Evolutionary conservation across 23 red algal genomes (phyloP).

Genomic region (Cyanidiococcus yangmingshanensis): DNA sequence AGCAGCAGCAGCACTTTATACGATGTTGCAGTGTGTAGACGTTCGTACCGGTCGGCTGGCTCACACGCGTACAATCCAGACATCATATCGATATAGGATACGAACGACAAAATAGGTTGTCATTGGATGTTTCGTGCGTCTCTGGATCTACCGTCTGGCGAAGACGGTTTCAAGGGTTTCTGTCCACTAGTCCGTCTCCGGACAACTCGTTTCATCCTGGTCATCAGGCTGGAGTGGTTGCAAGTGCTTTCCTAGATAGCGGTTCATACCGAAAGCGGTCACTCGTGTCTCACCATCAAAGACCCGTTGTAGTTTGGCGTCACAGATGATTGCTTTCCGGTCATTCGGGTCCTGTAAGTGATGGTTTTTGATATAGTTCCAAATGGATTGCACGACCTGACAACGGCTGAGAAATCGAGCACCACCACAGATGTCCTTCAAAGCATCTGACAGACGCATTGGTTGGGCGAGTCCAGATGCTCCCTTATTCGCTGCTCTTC

Average conservation of each 20-base stretch:
- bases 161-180: too few species aligned
- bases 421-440: conserved; percentile 62
- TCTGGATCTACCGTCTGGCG: too few species aligned
- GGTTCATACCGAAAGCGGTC: conserved; percentile 61
- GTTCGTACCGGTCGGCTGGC: too few species aligned
- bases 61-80: too few species aligned
- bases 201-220: background rate
- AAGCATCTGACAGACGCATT: conserved; percentile 33
- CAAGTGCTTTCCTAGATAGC: conserved; percentile 71
- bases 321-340: conserved; percentile 54
- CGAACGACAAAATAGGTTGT: too few species aligned
- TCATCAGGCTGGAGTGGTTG: background rate
- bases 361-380: conserved; percentile 71
- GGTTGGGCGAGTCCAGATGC: conserved; percentile 39
- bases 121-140: too few species aligned
- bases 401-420: conserved; percentile 34
- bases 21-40: too few species aligned
- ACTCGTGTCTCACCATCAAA: conserved; percentile 50
- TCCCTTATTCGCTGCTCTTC: background rate
- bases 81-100: too few species aligned
- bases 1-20: too few species aligned
- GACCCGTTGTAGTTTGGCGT: conserved; percentile 61
- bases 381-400: conserved; percentile 67
- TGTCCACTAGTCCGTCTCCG: too few species aligned
- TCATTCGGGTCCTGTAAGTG: conserved; percentile 69